Conservation (phyloP, 176 grass and related monocot species). For the Olyra latifolia region DNA sequence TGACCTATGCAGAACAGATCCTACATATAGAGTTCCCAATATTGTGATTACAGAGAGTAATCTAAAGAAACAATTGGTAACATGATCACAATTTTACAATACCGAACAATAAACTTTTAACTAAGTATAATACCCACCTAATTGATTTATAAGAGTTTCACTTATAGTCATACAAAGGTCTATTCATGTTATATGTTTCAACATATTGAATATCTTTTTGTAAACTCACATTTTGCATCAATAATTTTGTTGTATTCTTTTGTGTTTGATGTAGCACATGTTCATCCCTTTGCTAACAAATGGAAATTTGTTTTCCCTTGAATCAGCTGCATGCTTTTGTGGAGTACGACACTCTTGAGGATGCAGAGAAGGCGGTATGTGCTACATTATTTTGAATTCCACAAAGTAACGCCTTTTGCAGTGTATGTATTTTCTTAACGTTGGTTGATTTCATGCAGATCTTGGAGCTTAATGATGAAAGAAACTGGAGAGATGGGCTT, state of each 20-base stretch:
- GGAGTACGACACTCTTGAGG: conserved; percentile 60
- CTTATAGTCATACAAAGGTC: neutral
- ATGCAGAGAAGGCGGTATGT: conserved; percentile 72
- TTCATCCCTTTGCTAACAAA: conserved; percentile 27
- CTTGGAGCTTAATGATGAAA: conserved; percentile 64
- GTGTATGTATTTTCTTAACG: neutral
- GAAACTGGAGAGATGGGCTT: conserved; percentile 71
- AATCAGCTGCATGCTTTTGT: conserved; percentile 71
- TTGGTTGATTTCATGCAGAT: conserved; percentile 42
- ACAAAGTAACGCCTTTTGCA: neutral
- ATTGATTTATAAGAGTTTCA: neutral
- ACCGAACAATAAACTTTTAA: neutral
- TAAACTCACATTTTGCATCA: neutral
- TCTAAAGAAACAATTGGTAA: neutral
- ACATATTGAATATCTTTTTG: neutral
- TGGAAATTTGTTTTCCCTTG: neutral
- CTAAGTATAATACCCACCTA: neutral
- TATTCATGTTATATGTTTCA: conserved; percentile 3
- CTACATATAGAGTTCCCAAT: neutral
- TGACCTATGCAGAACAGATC: neutral
- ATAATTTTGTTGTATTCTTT: neutral
- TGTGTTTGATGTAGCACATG: neutral
- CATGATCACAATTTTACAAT: neutral
- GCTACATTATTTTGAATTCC: conserved; percentile 32
- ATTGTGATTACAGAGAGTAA: neutral